Percentiles rank a stretch among this genome's conserved stretches.
Conservation (phyloP, 1,284 basidiomycete genomes). For the Pascua guehoae region DNA sequence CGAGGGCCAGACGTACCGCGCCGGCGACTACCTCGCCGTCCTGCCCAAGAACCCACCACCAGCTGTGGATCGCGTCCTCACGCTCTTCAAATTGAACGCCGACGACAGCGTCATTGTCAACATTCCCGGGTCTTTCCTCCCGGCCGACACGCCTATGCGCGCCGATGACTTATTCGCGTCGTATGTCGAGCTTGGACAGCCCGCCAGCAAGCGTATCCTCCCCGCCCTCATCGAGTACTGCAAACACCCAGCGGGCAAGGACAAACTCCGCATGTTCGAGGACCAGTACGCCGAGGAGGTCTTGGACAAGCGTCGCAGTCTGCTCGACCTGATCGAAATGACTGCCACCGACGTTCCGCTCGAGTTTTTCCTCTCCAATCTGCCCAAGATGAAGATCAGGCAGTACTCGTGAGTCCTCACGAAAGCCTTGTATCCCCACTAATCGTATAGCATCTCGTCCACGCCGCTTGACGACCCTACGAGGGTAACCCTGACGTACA, state of each 20-base stretch:
- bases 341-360: constrained; percentile 47
- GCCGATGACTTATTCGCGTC: constrained; percentile 50
- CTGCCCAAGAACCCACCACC: constrained; percentile 20
- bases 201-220: constrained; percentile 25
- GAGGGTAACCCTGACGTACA: constrained; percentile 54
- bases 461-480: constrained; percentile 55
- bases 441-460: constrained; percentile 55
- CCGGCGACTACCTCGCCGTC: constrained; percentile 57
- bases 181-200: constrained; percentile 53
- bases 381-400: constrained; percentile 22
- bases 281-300: constrained; percentile 18
- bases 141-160: constrained; percentile 48
- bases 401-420: constrained; percentile 12
- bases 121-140: constrained; percentile 35
- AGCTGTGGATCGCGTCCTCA: constrained; percentile 8
- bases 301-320: constrained; percentile 50
- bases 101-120: constrained; percentile 23
- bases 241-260: constrained; percentile 2
- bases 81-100: constrained; percentile 9
- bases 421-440: background rate
- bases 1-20: constrained; percentile 49
- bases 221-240: constrained; percentile 14
- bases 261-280: constrained; percentile 6
- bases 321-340: constrained; percentile 51
- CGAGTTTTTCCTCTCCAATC: constrained; percentile 16